These are phyloP conservation scores for Orbilia ellipsospora DNA, from an alignment of 2,329 filamentous ascomycete species.

Conservation along the genomic window DNA sequence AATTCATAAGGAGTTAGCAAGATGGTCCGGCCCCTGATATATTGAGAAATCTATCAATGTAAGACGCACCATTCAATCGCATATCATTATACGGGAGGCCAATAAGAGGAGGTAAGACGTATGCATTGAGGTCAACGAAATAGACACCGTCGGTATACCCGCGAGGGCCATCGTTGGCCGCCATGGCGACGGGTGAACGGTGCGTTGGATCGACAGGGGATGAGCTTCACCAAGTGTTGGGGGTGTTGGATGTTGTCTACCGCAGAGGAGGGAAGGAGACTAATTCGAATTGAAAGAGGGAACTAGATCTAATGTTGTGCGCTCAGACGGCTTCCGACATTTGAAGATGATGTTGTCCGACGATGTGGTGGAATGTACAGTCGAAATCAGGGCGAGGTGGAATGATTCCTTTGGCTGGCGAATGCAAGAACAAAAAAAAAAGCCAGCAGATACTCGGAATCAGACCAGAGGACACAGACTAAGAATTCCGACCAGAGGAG, in stretches of 20 bases:
- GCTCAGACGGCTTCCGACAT: conserved; percentile 39
- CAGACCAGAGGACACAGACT: no score
- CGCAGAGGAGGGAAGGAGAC: neutral
- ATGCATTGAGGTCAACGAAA: conserved; percentile 52
- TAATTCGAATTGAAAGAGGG: conserved; percentile 9
- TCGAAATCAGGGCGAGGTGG: conserved; percentile 18
- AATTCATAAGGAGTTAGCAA: conserved; percentile 15
- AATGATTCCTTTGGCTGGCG: conserved; percentile 47
- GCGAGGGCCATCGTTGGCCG: conserved; percentile 50
- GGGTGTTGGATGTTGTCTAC: neutral
- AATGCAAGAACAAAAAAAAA: conserved; percentile 1
- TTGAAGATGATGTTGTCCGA: conserved; percentile 11
- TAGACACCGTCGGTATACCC: conserved; percentile 51
- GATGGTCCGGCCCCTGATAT: neutral
- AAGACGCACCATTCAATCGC: conserved; percentile 44
- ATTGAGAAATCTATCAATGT: neutral
- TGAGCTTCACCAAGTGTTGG: conserved; percentile 4
- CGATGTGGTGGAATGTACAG: conserved; percentile 8
- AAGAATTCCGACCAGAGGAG: no score
- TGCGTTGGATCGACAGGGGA: conserved; percentile 40
- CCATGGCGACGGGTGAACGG: conserved; percentile 27
- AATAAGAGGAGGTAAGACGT: conserved; percentile 49
- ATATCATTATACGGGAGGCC: conserved; percentile 53
- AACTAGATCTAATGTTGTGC: neutral
- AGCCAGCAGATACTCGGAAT: no score